Base-by-base conservation (phyloP, 805 yeast species). In the Zygosaccharomyces siamensis region DNA sequence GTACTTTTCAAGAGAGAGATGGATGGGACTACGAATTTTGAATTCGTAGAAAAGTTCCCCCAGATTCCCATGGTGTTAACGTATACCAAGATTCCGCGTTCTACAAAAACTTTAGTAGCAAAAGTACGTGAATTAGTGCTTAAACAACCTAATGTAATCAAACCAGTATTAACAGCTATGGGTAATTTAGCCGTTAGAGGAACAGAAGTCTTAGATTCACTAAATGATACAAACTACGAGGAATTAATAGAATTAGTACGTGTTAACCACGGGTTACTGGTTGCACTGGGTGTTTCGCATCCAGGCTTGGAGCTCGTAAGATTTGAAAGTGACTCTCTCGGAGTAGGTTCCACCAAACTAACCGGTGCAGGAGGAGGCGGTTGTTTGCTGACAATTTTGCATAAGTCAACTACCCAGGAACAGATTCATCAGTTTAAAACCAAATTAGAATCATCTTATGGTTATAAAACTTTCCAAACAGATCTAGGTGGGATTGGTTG, bases 281-380 rank as follows among this genome's bases (percentile, higher is more conserved):
- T 81, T 2, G 76, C 97, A 0, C 66, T 93, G 12, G 96, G 97
- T 3, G 99, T 93, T 7, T 84, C 95, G 21, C 99, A 93, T 66
- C 96, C 97, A 7, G 75, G 84, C n/a, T 72, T 93, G 50, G 99
- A 93, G 63, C 72, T 74, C 44, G 80, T 92, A 26, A 84, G 81
- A 59, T 68, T 78, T 18, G 70, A 80, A n/a, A 77, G 88, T 21
- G 90, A 86, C 60, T 75, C 74, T 44, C 59, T 79, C 48, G 63
- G 72, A 3, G 66, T 93, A 14, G 99, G 99, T 6, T 81, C 85
- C 49, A 92, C 99, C 0, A 93, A 93, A 66, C 76, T 93, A 47
- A 93, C 99, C 0, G 99, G 99, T 37, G 99, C 99, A 0, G 99
- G 99, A 31, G 99, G 99, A 18, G 99, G 99, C 44, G 99, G 99